These are phyloP conservation scores for Glaciozyma martinii DNA, from an alignment of 768 basidiomycete species.

Conservation along the genomic window DNA sequence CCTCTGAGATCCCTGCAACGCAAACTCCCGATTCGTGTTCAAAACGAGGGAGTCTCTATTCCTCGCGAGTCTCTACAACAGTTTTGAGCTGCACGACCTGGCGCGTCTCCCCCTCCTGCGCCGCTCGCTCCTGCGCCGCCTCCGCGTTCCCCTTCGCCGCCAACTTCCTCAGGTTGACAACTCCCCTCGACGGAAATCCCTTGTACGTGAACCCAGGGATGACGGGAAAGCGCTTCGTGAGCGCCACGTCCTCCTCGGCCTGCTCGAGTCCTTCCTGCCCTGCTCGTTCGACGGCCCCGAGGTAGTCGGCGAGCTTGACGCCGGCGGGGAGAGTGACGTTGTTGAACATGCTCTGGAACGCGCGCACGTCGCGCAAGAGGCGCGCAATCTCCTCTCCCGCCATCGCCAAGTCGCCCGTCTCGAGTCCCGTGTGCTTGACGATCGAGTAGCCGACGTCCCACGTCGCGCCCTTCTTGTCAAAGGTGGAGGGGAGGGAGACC, in stretches of 20 bases:
- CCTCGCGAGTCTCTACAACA: not conserved
- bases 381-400: not conserved
- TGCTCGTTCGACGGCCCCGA: constrained; percentile 4
- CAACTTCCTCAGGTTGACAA: not conserved
- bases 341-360: constrained; percentile 18
- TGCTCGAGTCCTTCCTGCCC: constrained; percentile 3
- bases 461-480: not conserved
- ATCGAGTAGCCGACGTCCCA: constrained; percentile 26
- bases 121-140: not conserved
- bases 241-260: constrained; percentile 1
- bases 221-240: constrained; percentile 16
- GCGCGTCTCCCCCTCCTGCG: not conserved
- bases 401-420: not conserved
- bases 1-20: too few relatives aligned
- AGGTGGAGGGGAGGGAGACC: too few relatives aligned
- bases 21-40: too few relatives aligned
- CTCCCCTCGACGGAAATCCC: not conserved
- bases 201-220: constrained; percentile 10
- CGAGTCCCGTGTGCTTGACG: constrained; percentile 3
- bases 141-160: not conserved
- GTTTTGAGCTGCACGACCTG: not conserved
- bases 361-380: constrained; percentile 4
- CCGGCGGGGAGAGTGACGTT: constrained; percentile 23
- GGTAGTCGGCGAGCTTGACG: constrained; percentile 7
- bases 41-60: too few relatives aligned